Evolutionary conservation across 140 eudicot genomes (phyloP), one percentile per base, ranked within the genome.

Genomic region (Stevia rebaudiana): DNA sequence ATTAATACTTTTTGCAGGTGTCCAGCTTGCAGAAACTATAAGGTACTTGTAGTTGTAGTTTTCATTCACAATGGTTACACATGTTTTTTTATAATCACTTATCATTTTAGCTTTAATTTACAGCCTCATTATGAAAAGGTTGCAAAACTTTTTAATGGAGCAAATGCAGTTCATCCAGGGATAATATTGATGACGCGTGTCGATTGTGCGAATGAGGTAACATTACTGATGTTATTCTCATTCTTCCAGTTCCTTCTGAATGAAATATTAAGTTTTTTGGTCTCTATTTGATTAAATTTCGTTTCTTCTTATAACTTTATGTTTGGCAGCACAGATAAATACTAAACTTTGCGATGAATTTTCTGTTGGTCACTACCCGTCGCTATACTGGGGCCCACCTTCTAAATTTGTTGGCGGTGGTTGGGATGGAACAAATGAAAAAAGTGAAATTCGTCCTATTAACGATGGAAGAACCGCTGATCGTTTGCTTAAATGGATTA

Each of bases 261-360:
- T 39, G 3, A 13, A 22, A 57, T 42, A 31, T 3, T 10, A 16
- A 65, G 63, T 6, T 66, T 24, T 59, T 50, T 59, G 4, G 35
- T 31, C n/a, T 55, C 33, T 55, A 23, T 30, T 60, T 49, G 6
- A 48, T 33, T 8, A 23, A 44, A n/a, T n/a, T n/a, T n/a, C n/a
- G n/a, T n/a, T n/a, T n/a, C n/a, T 25, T 18, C 8, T 15, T 25
- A 21, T 69, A 11, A 40, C 41, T 18, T 44, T 49, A 13, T 87
- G 73, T 81, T 82, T 82, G 97, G 94, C 95, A 90, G 95, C 82
- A 82, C 97, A 90, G 97, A 65, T 90, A 76, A 90, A 90, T 60
- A 73, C 71, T 28, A 67, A 90, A 52, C 90, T 90, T 63, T 90
- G 97, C 37, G 94, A 90, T 80, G 84, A 79, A 75, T 90, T 87